phyloP scores from a whole-genome alignment of 495 filamentous ascomycete species.

The Trichoderma virens region DNA sequence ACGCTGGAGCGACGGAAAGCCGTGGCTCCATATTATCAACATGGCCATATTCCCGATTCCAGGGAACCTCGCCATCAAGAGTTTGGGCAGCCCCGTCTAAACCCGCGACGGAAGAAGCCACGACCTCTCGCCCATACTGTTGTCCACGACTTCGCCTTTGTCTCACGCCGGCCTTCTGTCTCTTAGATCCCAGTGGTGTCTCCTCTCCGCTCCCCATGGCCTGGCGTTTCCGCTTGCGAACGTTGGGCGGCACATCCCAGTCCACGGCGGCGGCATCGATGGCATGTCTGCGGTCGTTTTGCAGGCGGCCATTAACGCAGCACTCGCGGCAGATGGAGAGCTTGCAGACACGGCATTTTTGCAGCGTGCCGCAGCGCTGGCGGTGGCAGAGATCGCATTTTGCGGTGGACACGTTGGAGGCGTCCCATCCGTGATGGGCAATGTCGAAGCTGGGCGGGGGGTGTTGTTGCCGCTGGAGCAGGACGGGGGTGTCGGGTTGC shows the following conservation, averaged over 20 bases:
- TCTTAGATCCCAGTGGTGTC: no score
- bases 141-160: not conserved
- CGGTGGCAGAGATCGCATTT: slow-evolving; percentile 9
- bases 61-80: not conserved
- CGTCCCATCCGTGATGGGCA: not conserved
- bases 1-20: not conserved
- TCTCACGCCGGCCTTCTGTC: no score
- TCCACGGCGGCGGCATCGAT: not conserved
- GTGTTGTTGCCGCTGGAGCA: no score
- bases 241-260: not conserved
- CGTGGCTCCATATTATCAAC: not conserved
- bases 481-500: not conserved
- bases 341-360: slow-evolving; percentile 6
- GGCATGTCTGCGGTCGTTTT: not conserved
- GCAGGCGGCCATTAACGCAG: not conserved
- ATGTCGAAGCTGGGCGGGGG: not conserved
- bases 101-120: not conserved
- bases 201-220: not conserved
- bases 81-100: not conserved
- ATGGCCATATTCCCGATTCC: not conserved
- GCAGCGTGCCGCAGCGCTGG: not conserved
- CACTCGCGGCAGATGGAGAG: slow-evolving; percentile 4
- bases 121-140: not conserved
- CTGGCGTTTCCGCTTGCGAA: not conserved
- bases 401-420: not conserved